phyloP scores from a whole-genome alignment of 2,329 filamentous ascomycete genomes.

The Aspergillus intermedius region DNA sequence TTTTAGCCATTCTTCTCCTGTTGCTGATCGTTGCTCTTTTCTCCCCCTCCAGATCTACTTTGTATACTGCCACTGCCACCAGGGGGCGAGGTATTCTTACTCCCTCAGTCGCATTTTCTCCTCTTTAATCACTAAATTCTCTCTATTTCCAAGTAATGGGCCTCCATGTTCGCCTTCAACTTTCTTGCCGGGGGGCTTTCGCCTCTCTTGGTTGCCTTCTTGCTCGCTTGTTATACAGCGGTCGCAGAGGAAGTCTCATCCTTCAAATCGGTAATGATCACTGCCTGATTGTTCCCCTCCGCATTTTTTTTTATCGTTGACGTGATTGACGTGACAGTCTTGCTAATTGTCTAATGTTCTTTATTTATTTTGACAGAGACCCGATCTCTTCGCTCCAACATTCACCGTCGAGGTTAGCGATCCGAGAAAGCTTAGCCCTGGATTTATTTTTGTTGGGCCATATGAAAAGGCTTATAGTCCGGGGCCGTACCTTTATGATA shows the following conservation, averaged over 20 bases:
- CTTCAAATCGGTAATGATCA: slow-evolving; percentile 31
- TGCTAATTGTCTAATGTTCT: slow-evolving; percentile 1
- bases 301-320: not conserved
- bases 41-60: not conserved
- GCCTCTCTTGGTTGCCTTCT: slow-evolving; percentile 7
- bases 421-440: slow-evolving; percentile 34
- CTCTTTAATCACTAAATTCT: slow-evolving; percentile 7
- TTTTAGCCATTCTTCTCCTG: not conserved
- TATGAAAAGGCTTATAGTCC: slow-evolving; percentile 42
- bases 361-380: slow-evolving; percentile 22
- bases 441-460: slow-evolving; percentile 47
- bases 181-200: slow-evolving; percentile 5
- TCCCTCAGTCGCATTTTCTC: not conserved
- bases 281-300: not conserved
- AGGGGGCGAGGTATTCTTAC: no score
- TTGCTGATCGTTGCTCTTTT: not conserved
- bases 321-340: not conserved
- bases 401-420: slow-evolving; percentile 25
- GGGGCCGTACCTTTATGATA: slow-evolving; percentile 49
- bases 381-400: slow-evolving; percentile 33
- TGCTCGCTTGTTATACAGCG: not conserved
- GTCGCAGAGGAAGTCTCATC: slow-evolving; percentile 25
- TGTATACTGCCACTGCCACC: slow-evolving; percentile 4
- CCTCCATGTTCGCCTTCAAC: slow-evolving; percentile 17
- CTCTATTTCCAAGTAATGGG: slow-evolving; percentile 1